Percentiles rank a stretch among this genome's conserved stretches.
Evolutionary conservation across 306 rosid species (phyloP).

Genomic region (Acmispon strigosus): DNA sequence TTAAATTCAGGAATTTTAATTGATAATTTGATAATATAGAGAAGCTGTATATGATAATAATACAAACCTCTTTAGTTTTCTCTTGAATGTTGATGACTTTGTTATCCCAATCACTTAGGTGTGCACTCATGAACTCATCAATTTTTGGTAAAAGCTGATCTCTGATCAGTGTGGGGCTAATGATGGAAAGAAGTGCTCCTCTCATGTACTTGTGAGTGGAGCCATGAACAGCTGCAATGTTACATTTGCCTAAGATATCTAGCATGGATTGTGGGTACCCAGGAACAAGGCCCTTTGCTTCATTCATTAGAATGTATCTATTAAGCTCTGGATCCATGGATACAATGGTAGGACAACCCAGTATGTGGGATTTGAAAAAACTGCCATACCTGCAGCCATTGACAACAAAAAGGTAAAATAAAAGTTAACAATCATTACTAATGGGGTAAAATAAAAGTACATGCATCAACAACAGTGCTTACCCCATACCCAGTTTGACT

Average conservation of each 20-base stretch:
- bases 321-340: conserved; percentile 96
- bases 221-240: conserved; percentile 98
- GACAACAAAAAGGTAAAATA: not conserved
- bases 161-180: conserved; percentile 62
- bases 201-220: conserved; percentile 86
- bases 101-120: conserved; percentile 53
- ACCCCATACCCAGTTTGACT: conserved; percentile 26
- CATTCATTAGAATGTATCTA: conserved; percentile 83
- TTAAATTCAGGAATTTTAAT: not conserved
- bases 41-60: not conserved
- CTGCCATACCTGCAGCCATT: conserved; percentile 70
- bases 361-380: conserved; percentile 91
- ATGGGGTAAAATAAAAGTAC: conserved; percentile 31
- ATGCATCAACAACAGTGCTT: conserved; percentile 26
- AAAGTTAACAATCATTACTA: conserved; percentile 23
- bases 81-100: conserved; percentile 78
- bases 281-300: conserved; percentile 90
- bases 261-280: conserved; percentile 97
- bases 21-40: no score
- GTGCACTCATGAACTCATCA: conserved; percentile 72
- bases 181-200: conserved; percentile 75
- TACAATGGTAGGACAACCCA: conserved; percentile 94
- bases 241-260: conserved; percentile 79
- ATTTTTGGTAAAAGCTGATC: conserved; percentile 69
- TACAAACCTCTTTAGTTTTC: conserved; percentile 74